A percentile compares a stretch with the other conserved stretches of the same genome.
Conservation (phyloP, 2,329 filamentous ascomycete genomes). For the Trichoderma koningii region DNA sequence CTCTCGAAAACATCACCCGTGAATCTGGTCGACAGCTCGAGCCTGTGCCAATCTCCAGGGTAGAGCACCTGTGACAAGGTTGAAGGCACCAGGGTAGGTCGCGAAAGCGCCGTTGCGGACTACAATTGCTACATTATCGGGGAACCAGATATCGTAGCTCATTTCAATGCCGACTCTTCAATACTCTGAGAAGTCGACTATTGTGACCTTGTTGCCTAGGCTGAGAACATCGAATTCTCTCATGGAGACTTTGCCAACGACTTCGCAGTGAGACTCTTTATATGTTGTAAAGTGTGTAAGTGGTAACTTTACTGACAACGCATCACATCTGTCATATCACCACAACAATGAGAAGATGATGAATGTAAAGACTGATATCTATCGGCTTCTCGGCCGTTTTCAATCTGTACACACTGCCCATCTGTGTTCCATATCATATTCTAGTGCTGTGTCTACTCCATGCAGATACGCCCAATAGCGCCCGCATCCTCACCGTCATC, state of each 20-base stretch:
- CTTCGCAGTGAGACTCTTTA: slow-evolving; percentile 47
- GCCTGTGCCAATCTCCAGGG: slow-evolving; percentile 87
- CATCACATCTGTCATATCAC: no score
- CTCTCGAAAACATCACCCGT: slow-evolving; percentile 78
- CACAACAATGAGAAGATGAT: no score
- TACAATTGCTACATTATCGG: slow-evolving; percentile 86
- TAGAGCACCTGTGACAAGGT: slow-evolving; percentile 85
- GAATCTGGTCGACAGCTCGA: slow-evolving; percentile 86
- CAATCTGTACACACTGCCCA: background rate
- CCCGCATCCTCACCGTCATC: background rate
- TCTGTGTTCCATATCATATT: background rate
- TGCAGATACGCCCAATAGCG: background rate
- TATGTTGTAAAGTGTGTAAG: slow-evolving; percentile 45
- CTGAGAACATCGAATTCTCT: slow-evolving; percentile 86
- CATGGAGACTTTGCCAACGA: slow-evolving; percentile 83
- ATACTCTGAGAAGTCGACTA: slow-evolving; percentile 85
- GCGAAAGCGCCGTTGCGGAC: slow-evolving; percentile 81
- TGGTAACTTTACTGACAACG: no score
- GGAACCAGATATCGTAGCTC: slow-evolving; percentile 97
- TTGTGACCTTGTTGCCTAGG: slow-evolving; percentile 79
- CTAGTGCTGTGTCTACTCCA: background rate
- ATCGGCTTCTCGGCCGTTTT: slow-evolving; percentile 21
- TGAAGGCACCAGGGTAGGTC: slow-evolving; percentile 96
- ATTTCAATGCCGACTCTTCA: slow-evolving; percentile 86
- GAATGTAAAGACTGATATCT: background rate